phyloP scores from a whole-genome alignment of 2,329 filamentous ascomycete species.

The Xylaria sp. region DNA sequence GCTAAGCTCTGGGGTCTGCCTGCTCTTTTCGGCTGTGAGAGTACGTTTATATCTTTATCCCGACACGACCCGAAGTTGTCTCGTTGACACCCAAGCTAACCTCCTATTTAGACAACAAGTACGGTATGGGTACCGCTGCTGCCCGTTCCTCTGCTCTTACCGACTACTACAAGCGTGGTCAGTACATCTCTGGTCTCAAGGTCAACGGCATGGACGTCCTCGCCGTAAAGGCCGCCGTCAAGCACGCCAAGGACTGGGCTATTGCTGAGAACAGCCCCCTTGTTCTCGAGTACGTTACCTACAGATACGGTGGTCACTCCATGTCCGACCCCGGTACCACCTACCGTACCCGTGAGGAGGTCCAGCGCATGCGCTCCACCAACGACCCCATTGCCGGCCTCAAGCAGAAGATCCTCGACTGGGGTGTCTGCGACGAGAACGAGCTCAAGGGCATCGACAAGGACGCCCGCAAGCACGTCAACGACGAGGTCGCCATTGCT shows the following conservation, averaged over 20 bases:
- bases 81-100: conserved; percentile 25
- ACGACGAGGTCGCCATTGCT: conserved; percentile 82
- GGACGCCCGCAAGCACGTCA: conserved; percentile 78
- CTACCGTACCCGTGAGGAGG: conserved; percentile 98
- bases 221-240: conserved; percentile 91
- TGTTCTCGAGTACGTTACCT: conserved; percentile 98
- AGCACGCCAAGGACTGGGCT: conserved; percentile 89
- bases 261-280: conserved; percentile 80
- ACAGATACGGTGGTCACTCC: conserved; percentile 98
- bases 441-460: conserved; percentile 97
- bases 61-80: neutral
- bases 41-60: conserved; percentile 50
- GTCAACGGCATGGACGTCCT: conserved; percentile 99
- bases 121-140: conserved; percentile 97
- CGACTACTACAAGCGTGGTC: conserved; percentile 99
- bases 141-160: conserved; percentile 90
- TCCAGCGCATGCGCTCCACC: conserved; percentile 98
- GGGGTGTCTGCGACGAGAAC: conserved; percentile 84
- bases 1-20: conserved; percentile 98
- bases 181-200: conserved; percentile 99
- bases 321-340: conserved; percentile 99
- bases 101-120: conserved; percentile 81
- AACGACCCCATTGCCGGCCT: conserved; percentile 97
- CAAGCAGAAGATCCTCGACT: conserved; percentile 97
- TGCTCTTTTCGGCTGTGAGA: conserved; percentile 95